phyloP scores from a whole-genome alignment of 1,139 yeast genomes.

The Geotrichum aggregatum region DNA sequence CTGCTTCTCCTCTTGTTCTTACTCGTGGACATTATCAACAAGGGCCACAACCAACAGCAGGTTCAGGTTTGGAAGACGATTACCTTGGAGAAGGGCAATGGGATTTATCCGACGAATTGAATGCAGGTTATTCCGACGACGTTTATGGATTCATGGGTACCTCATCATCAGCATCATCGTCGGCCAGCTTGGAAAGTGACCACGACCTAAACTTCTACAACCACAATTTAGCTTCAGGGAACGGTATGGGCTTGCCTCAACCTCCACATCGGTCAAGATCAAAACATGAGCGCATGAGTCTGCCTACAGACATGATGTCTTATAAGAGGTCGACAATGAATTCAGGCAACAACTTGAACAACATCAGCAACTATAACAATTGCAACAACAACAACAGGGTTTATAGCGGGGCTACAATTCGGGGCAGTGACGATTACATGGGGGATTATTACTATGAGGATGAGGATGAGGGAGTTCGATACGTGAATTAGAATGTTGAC shows the following conservation, averaged over 20 bases:
- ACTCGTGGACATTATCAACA: not conserved
- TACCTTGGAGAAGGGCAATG: constrained; percentile 31
- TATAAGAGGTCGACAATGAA: too few relatives aligned
- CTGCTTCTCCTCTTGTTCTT: constrained; percentile 6
- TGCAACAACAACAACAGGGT: not conserved
- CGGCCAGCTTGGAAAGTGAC: not conserved
- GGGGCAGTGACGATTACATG: not conserved
- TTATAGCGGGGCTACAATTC: constrained; percentile 1
- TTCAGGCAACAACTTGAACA: not conserved
- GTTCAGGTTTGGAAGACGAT: not conserved
- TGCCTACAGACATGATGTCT: not conserved
- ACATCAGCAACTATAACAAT: not conserved
- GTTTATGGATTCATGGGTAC: constrained; percentile 17
- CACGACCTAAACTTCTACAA: not conserved
- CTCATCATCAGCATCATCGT: too few relatives aligned
- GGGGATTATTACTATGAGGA: constrained; percentile 5
- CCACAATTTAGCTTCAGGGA: too few relatives aligned
- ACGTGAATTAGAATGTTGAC: constrained; percentile 8
- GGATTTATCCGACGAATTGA: constrained; percentile 35
- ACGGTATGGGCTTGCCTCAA: not conserved
- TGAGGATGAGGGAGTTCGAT: constrained; percentile 3
- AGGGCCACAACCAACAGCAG: not conserved
- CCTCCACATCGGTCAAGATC: constrained; percentile 1
- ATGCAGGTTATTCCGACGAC: constrained; percentile 37
- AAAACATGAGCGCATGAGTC: constrained; percentile 2